Evolutionary conservation across 176 grass and related monocot species (phyloP).

Genomic region (Zizania latifolia): DNA sequence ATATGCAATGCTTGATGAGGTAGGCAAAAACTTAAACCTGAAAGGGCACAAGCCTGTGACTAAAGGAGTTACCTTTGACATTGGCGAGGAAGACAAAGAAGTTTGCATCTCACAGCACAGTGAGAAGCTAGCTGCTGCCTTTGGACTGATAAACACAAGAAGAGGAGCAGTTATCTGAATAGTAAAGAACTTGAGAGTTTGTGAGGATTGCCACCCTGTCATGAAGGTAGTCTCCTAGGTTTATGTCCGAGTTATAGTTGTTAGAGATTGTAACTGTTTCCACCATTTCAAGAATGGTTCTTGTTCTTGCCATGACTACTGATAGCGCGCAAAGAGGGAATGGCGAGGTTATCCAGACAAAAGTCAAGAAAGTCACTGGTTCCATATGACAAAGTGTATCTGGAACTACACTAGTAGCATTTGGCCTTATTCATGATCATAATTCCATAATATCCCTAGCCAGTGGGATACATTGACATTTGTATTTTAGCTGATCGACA

Average conservation of each 20-base stretch:
- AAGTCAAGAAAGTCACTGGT: neutral
- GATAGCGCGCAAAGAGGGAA: conserved; percentile 8
- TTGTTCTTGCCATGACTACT: conserved; percentile 40
- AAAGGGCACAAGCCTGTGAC: conserved; percentile 28
- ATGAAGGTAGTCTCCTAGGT: conserved; percentile 39
- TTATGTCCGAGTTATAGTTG: conserved; percentile 32
- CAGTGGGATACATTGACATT: neutral
- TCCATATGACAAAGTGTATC: neutral
- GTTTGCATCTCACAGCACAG: conserved; percentile 36
- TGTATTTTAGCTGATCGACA: neutral
- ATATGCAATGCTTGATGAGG: conserved; percentile 44
- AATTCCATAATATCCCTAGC: neutral
- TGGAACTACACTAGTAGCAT: neutral
- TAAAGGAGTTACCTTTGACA: conserved; percentile 27
- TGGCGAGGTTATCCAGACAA: neutral
- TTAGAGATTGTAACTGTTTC: conserved; percentile 42
- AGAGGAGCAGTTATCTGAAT: conserved; percentile 23
- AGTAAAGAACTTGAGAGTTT: conserved; percentile 45
- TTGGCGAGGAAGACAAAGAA: conserved; percentile 39
- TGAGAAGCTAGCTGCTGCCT: conserved; percentile 38
- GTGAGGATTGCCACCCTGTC: conserved; percentile 36
- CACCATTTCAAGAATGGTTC: conserved; percentile 47
- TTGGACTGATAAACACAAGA: conserved; percentile 26
- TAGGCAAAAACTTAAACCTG: conserved; percentile 19
- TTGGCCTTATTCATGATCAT: neutral